Evolutionary conservation across 2,329 filamentous ascomycete genomes (phyloP).

Genomic region (Phialocephala subalpina): DNA sequence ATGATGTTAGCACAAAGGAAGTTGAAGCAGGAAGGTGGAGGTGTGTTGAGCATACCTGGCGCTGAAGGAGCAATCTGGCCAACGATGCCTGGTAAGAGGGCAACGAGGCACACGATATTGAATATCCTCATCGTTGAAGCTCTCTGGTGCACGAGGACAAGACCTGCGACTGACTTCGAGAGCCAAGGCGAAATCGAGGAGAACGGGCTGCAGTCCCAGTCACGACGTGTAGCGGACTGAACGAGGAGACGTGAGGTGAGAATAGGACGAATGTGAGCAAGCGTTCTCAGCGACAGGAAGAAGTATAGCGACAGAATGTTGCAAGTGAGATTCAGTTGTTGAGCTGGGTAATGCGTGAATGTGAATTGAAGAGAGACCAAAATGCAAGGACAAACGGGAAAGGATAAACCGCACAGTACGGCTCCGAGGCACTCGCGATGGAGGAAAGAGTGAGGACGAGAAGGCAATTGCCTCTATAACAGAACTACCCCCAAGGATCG

Average conservation of each 20-base stretch:
- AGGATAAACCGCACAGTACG: neutral
- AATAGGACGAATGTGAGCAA: neutral
- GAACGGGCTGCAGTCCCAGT: neutral
- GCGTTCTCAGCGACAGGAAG: constrained; percentile 13
- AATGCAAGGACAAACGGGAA: neutral
- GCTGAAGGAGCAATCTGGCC: constrained; percentile 25
- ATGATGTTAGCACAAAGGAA: neutral
- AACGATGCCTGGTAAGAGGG: constrained; percentile 24
- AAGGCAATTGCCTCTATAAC: neutral
- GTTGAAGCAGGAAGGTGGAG: neutral
- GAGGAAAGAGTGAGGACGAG: neutral
- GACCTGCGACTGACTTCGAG: constrained; percentile 3
- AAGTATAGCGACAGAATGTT: constrained; percentile 27
- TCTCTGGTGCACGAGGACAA: neutral
- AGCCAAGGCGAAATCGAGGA: neutral
- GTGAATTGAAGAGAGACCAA: constrained; percentile 3
- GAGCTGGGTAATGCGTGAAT: constrained; percentile 11
- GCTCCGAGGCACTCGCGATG: neutral
- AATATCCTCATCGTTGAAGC: constrained; percentile 24
- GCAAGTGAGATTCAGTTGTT: constrained; percentile 14
- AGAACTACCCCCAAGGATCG: neutral
- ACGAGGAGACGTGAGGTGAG: neutral
- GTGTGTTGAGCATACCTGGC: constrained; percentile 27
- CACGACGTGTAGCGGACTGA: neutral
- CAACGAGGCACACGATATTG: constrained; percentile 23